These are phyloP conservation scores for Tremella fuciformis DNA, from an alignment of 768 basidiomycete species.

Conservation along the genomic window DNA sequence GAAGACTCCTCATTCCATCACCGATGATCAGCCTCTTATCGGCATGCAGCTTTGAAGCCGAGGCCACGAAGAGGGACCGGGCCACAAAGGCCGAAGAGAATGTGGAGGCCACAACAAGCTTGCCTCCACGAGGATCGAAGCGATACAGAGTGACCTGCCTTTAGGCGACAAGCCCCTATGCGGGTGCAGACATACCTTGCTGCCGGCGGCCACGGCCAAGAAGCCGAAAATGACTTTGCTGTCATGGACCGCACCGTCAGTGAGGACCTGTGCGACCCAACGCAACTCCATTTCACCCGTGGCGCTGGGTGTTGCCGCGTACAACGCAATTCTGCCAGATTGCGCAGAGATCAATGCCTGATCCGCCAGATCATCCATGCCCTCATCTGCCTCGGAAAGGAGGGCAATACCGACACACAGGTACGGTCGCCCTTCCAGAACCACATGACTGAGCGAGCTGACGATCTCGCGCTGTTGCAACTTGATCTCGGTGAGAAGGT, in stretches of 20 bases:
- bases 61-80: conserved; percentile 34
- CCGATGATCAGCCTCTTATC: conserved; percentile 45
- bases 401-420: conserved; percentile 44
- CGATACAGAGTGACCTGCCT: conserved; percentile 28
- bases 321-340: conserved; percentile 30
- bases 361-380: conserved; percentile 20
- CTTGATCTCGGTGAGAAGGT: conserved; percentile 27
- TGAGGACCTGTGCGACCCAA: conserved; percentile 11
- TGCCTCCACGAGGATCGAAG: conserved; percentile 18
- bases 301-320: conserved; percentile 16
- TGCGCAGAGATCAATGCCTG: conserved; percentile 16
- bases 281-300: conserved; percentile 10
- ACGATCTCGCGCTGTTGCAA: conserved; percentile 37
- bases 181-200: conserved; percentile 29
- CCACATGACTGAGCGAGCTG: conserved; percentile 28
- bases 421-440: conserved; percentile 30
- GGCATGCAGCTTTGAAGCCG: conserved; percentile 11
- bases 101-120: conserved; percentile 23
- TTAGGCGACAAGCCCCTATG: background rate
- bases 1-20: conserved; percentile 49
- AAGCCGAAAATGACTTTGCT: conserved; percentile 41
- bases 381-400: conserved; percentile 31
- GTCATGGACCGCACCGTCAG: conserved; percentile 43
- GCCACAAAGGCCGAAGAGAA: conserved; percentile 46
- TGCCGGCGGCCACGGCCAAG: conserved; percentile 43